phyloP scores from a whole-genome alignment of 345 rosid genomes.

The Clausena lansium region DNA sequence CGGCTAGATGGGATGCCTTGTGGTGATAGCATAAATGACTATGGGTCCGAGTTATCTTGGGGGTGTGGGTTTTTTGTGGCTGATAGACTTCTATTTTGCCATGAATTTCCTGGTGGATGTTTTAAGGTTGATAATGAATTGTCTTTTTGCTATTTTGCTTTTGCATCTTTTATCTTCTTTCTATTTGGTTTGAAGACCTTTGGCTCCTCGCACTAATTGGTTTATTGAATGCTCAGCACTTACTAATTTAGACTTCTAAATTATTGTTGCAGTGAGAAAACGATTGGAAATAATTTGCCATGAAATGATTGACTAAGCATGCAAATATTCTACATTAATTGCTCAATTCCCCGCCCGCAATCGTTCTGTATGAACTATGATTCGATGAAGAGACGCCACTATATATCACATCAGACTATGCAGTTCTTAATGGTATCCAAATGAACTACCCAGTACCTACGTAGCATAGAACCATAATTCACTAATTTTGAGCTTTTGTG shows the following conservation, averaged over 20 bases:
- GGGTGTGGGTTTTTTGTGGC: constrained; percentile 25
- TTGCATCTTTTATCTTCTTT: neutral
- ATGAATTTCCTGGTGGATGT: constrained; percentile 19
- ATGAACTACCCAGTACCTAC: too few species aligned
- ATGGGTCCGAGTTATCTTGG: constrained; percentile 26
- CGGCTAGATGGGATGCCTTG: neutral
- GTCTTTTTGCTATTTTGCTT: neutral
- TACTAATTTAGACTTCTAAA: neutral
- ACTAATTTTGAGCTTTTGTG: neutral
- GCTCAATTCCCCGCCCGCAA: too few species aligned
- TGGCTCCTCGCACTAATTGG: neutral
- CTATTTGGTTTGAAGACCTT: neutral
- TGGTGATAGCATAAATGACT: neutral
- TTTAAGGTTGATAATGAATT: constrained; percentile 11
- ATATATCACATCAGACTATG: neutral
- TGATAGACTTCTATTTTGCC: neutral
- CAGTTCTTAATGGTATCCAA: neutral
- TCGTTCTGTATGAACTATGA: neutral
- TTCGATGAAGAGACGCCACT: neutral
- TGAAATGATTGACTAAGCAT: neutral
- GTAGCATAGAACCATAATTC: neutral
- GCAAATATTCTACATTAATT: too few species aligned
- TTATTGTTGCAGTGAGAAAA: neutral
- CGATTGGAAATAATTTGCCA: neutral
- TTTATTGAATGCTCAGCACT: neutral